These are phyloP conservation scores for Corynespora cassiicola DNA, from an alignment of 2,329 filamentous ascomycete species.

Conservation along the genomic window DNA sequence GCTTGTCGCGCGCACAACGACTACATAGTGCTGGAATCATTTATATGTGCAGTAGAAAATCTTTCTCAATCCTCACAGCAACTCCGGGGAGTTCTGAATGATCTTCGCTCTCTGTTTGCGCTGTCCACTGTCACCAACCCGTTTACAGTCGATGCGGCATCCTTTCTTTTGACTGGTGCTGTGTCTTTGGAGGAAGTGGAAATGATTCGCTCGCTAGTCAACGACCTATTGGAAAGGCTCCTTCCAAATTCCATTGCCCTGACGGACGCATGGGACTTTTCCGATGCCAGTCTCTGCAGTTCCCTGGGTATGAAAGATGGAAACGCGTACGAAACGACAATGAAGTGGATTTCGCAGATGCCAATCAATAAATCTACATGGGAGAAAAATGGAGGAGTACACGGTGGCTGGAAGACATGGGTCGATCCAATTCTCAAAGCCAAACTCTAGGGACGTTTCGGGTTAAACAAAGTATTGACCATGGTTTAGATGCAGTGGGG, in stretches of 20 bases:
- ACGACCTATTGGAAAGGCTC: slow-evolving; percentile 52
- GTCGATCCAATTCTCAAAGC: slow-evolving; percentile 9
- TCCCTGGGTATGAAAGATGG: slow-evolving; percentile 58
- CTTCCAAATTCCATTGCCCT: slow-evolving; percentile 56
- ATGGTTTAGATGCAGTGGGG: too few species aligned
- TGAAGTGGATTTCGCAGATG: slow-evolving; percentile 34
- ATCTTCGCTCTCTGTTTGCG: slow-evolving; percentile 53
- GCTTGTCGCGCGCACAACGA: slow-evolving; percentile 33
- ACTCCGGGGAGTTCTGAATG: slow-evolving; percentile 14
- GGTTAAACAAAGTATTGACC: too few species aligned
- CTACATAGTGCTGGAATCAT: slow-evolving; percentile 27
- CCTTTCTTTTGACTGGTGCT: slow-evolving; percentile 30
- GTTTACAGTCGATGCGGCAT: slow-evolving; percentile 26
- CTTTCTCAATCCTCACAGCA: slow-evolving; percentile 18
- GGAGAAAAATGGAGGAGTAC: slow-evolving; percentile 3
- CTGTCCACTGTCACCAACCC: slow-evolving; percentile 49
- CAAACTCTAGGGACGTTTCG: too few species aligned
- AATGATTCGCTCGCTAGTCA: slow-evolving; percentile 45
- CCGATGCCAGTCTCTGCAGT: slow-evolving; percentile 58
- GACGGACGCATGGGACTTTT: slow-evolving; percentile 59
- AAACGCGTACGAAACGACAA: slow-evolving; percentile 57
- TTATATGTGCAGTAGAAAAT: slow-evolving; percentile 17
- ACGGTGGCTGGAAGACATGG: slow-evolving; percentile 7
- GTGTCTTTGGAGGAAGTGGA: slow-evolving; percentile 41
- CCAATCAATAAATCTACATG: slow-evolving; percentile 25